Evolutionary conservation across 2,329 filamentous ascomycete species (phyloP).

Genomic region (Trichoderma polysporum): DNA sequence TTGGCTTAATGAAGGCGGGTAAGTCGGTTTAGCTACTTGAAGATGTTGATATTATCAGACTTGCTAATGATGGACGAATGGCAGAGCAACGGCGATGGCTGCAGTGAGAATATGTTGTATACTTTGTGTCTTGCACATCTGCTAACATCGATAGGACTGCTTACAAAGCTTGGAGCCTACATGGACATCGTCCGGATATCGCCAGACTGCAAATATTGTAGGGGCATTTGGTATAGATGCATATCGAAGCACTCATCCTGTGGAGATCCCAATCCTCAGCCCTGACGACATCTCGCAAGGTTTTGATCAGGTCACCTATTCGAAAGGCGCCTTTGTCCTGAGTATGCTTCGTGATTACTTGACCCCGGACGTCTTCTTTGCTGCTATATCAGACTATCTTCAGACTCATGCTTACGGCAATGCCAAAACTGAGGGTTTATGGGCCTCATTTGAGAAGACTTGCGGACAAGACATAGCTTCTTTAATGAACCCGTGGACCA

Average conservation of each 20-base stretch:
- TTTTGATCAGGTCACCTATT: slow-evolving; percentile 91
- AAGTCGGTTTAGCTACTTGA: slow-evolving; percentile 76
- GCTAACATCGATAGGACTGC: slow-evolving; percentile 34
- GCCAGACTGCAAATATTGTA: slow-evolving; percentile 87
- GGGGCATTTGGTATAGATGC: slow-evolving; percentile 85
- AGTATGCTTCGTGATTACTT: slow-evolving; percentile 91
- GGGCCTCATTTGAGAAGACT: slow-evolving; percentile 80
- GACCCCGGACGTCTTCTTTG: slow-evolving; percentile 80
- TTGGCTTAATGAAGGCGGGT: slow-evolving; percentile 79
- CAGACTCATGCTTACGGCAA: slow-evolving; percentile 83
- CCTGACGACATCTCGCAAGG: slow-evolving; percentile 95
- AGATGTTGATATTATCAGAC: slow-evolving; percentile 70
- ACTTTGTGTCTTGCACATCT: slow-evolving; percentile 51
- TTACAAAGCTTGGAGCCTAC: background rate
- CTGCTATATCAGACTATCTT: slow-evolving; percentile 84
- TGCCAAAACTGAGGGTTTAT: slow-evolving; percentile 85
- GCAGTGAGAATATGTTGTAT: background rate
- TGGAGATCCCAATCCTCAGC: slow-evolving; percentile 88
- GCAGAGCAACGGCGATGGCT: background rate
- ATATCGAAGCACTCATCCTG: slow-evolving; percentile 85
- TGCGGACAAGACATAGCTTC: slow-evolving; percentile 80
- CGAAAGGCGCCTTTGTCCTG: slow-evolving; percentile 92
- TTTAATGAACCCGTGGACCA: slow-evolving; percentile 94
- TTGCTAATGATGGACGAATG: background rate
- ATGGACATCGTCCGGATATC: background rate